These are phyloP conservation scores for Cornus florida DNA, from an alignment of 148 eudicot genomes.

Conservation along the genomic window DNA sequence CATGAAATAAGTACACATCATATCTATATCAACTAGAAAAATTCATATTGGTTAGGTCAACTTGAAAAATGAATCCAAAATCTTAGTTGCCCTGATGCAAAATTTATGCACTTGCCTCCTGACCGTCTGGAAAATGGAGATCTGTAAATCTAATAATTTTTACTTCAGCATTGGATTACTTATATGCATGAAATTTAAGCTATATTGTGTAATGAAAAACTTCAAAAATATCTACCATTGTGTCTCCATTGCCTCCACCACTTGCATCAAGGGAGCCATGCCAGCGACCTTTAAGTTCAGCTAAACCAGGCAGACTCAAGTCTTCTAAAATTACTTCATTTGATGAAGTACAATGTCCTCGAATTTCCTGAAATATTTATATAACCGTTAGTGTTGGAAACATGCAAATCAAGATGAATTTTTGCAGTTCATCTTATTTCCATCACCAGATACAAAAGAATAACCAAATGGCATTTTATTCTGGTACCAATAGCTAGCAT, in stretches of 20 bases:
- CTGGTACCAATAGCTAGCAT: slow-evolving; percentile 2
- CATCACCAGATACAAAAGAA: background rate
- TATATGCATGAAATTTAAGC: background rate
- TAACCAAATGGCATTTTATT: background rate
- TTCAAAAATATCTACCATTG: slow-evolving; percentile 60
- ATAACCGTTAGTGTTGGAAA: background rate
- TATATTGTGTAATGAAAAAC: background rate
- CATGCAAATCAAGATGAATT: background rate
- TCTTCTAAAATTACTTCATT: slow-evolving; percentile 87
- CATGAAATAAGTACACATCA: background rate
- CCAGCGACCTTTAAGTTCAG: slow-evolving; percentile 97
- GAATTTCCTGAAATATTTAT: slow-evolving; percentile 50
- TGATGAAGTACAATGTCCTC: slow-evolving; percentile 50
- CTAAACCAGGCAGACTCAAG: slow-evolving; percentile 87
- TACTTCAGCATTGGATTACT: background rate
- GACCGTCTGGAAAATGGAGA: background rate
- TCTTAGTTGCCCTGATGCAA: too few species aligned
- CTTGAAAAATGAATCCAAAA: background rate
- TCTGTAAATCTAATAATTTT: background rate
- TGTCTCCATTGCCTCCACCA: slow-evolving; percentile 99
- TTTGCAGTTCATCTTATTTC: background rate
- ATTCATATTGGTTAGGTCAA: background rate
- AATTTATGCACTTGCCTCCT: background rate
- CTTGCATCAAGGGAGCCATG: slow-evolving; percentile 99
- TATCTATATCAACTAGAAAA: background rate